Conservation (phyloP, 177 flowering plant species). For the Telopea speciosissima region DNA sequence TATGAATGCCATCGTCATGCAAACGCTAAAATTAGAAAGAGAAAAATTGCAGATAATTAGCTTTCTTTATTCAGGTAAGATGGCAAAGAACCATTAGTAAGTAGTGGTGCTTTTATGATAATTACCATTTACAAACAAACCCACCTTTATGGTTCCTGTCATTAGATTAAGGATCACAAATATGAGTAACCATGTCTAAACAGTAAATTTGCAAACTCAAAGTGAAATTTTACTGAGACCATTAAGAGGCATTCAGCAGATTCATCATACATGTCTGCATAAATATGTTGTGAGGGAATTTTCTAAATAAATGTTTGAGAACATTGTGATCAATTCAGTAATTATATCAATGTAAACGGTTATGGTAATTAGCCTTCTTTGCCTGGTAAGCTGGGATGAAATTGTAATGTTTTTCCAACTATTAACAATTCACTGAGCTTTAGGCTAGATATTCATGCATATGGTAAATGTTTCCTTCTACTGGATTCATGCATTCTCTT, state of each 20-base stretch:
- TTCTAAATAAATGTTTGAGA: neutral
- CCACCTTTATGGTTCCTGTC: neutral
- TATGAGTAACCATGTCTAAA: neutral
- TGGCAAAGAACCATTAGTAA: neutral
- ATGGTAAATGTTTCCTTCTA: neutral
- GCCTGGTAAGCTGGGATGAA: neutral
- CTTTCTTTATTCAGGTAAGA: neutral
- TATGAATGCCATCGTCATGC: neutral
- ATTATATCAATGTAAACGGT: neutral
- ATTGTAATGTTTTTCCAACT: neutral
- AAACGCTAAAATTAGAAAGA: neutral
- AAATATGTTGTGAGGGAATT: neutral
- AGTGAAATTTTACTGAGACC: neutral
- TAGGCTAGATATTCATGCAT: neutral
- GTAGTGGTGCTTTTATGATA: neutral
- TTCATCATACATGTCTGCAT: neutral
- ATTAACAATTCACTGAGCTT: neutral
- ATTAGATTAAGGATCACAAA: neutral
- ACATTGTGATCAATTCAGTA: neutral
- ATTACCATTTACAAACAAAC: neutral
- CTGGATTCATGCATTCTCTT: neutral
- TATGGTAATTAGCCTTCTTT: neutral
- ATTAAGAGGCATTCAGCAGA: neutral
- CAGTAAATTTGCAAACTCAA: neutral
- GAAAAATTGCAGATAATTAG: neutral